Base-by-base conservation (phyloP, 148 eudicot species). In the Fagopyrum esculentum region DNA sequence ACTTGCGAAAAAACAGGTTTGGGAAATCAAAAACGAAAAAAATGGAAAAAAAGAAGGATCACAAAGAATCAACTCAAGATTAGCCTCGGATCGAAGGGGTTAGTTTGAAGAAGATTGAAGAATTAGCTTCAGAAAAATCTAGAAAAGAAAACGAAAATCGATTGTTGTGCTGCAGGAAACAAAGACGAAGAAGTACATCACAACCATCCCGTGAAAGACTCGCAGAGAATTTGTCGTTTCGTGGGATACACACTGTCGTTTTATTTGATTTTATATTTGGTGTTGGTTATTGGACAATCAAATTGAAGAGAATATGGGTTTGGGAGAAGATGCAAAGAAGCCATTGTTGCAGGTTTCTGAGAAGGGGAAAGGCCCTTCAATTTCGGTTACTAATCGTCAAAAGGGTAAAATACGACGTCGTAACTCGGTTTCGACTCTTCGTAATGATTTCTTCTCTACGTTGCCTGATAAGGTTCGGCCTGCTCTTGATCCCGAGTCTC, bases 401-500 rank as follows among this genome's bases (percentile, higher is more conserved):
- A 45, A 45, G 35, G 76, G 64, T 6, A 74, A 59, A 8, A 6
- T 29, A 75, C 48, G 45, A 47, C 71, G 74, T 69, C 69, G 75
- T 44, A 79, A 74, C 72, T 85, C 88, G 3, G 82, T 82, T 54
- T 78, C 81, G 49, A 82, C 69, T 47, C 69, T 90, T 30, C 87
- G 83, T 69, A 60, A 74, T 43, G 89, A 86, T 60, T 92, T 92
- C 86, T 75, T 92, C 26, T 87, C 98, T 52, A 89, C 83, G 44
- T 79, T 92, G 77, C 98, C 98, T 44, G 83, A 84, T 12, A 92
- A 92, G 78, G 82, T 92, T 48, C 81, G 77, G 45, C 75, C 84
- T 30, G 87, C 79, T 0, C 71, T 90, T 76, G 93, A 92, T 86
- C 95, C 93, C 56, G 98, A 92, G 75, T 77, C 83, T 29, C 93